Evolutionary conservation across 2,329 filamentous ascomycete genomes (phyloP), one percentile per base, ranked within the genome.

Genomic region (Zarea fungicola): DNA sequence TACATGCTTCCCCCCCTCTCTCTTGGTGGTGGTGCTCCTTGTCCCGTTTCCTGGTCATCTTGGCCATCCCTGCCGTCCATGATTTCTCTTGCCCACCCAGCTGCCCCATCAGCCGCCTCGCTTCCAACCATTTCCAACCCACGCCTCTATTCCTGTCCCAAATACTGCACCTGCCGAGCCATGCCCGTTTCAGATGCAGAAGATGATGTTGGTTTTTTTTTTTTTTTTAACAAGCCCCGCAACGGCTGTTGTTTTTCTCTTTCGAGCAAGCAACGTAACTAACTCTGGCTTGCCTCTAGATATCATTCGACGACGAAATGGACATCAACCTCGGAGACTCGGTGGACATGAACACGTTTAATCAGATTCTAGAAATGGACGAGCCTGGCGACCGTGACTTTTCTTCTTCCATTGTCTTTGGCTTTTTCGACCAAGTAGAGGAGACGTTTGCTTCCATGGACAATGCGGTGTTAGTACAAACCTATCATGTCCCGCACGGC

Each of bases 321-420:
- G 74, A 76, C 52, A 80, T 56, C 40, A 50, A 87, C 52, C 80
- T 89, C 56, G 83, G 81, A 52, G 87, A 93, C 56, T 77, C 77
- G 63, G 84, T 99, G 68, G 92, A 97, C 66, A 71, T 75, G 53
- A 65, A 69, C 48, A 95, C 90, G 49, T 99, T 99, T 61, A 83
- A 85, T 60, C 93, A 97, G 74, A 97, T 99, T 65, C 81, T 97
- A 54, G 93, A 97, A 69, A 96, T 99, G 92, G 93, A 99, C 66
- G 93, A 97, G 55, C 87, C 88, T 55, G 81, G 84, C 10, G 87
- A 92, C 55, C 79, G 84, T 59, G 89, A 96, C 42, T 97, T 97
- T 75, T 95, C 87, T 71, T 81, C 77, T 60, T 85, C 86, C 52
- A 91, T 99, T 56, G 91, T 97, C 42, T 85, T 83, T 63, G 89